Base-by-base conservation (phyloP, 257 asterid species). In the Primulina eburnea region DNA sequence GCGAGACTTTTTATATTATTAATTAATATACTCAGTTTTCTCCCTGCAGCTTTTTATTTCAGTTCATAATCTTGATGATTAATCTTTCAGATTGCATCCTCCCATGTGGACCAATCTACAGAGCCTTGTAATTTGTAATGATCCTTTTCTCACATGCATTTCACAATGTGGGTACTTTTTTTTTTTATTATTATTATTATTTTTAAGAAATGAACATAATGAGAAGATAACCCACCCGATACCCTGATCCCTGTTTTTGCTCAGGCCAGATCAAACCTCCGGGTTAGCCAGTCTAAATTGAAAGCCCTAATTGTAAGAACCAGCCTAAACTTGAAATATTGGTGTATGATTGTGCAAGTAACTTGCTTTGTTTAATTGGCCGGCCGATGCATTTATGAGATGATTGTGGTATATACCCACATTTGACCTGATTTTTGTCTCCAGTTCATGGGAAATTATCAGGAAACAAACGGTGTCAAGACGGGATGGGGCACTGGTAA, bases 401-500 rank as follows among this genome's bases (percentile, higher is more conserved):
- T 68, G 68, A 50, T 66, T 78, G 59, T 62, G 65, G 26, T 30
- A 21, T 57, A 16, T 65, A 71, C 69, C 47, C 82, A 78, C 24
- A 0, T 21, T 21, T 21, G 80, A 75, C 77, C 74, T 83, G 76
- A 64, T 53, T 70, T 73, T 64, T 71, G 18, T 70, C 73, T 77
- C 65, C 89, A 92, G 98, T 87, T 92, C 82, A 86, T 92, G 9
- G 98, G 97, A 64, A 93, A 93, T 83, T 93, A 87, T 85, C 98
- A 90, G 85, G 98, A 93, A 80, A 82, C 90, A 12, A 71, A 65
- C 71, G 95, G 97, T 77, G 73, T 65, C 78, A 88, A 76, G 87
- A 84, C 92, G 57, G 98, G 98, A 67, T 93, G 97, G 97, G 98
- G 98, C 69, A 78, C 98, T 30, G 97, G 98, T 93, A 76, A 80